Evolutionary conservation across 31 red algal species (phyloP), one percentile per base, ranked within the genome.

Genomic region (Asparagopsis taxiformis): DNA sequence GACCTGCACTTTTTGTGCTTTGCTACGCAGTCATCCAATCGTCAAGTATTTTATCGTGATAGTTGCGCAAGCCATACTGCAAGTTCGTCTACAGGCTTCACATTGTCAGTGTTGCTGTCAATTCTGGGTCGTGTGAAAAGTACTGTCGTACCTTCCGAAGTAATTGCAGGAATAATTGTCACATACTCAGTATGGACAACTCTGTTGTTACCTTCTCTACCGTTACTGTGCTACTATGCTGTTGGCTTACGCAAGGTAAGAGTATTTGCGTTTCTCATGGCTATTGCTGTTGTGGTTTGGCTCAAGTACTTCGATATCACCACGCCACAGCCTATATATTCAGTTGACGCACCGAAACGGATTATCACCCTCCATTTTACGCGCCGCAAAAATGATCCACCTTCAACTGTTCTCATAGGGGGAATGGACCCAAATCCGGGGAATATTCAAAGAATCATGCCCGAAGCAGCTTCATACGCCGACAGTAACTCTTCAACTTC

Each of bases 341-440:
- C 48, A 35, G 46, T 66, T 1, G 38, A 24, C 8, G 74, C 73
- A 19, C 84, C 84, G 41, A 89, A 89, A 73, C 64, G 84, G 48
- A 24, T 72, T 13, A 39, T 52, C 28, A 37, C 49, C 3, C 3
- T 62, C 19, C 84, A 89, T 44, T 89, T 89, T 50, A 50, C 65
- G 49, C 51, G 65, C 0, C 72, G 64, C 7, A 52, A 79, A 19
- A 34, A 78, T 36, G 29, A 79, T 15, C 74, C 73, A 3, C 15
- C 57, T 44, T 79, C 65, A 2, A 32, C 69, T 24, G 29, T 89
- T 0, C 49, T 17, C 15, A 28, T 89, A 4, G 43, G 31, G 13
- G 0, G 62, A 17, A 23, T 33, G 35, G 84, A 89, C 41, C 50
- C 74, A 6, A 55, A 79, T 19, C 37, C 59, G 3, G 31, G 58